A percentile compares a stretch with the other conserved stretches of the same genome.
Evolutionary conservation across 1,139 yeast genomes (phyloP).

Genomic region (Yamadazyma diospyri): DNA sequence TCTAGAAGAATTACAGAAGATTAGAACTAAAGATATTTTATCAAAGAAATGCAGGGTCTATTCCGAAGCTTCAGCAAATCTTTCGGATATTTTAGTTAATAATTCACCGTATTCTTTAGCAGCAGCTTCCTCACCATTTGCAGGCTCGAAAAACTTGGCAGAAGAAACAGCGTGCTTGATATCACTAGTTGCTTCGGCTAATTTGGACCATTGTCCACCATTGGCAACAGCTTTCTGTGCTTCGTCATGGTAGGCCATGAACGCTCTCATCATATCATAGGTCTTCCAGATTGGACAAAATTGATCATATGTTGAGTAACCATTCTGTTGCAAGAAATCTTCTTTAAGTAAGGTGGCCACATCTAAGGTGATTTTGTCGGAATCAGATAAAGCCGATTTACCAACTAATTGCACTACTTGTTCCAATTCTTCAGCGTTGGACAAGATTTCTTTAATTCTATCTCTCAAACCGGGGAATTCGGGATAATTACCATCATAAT

Average conservation of each 20-base stretch:
- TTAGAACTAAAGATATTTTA: conserved; percentile 4
- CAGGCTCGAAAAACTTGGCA: conserved; percentile 94
- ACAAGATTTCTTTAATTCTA: conserved; percentile 87
- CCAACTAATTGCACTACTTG: conserved; percentile 99
- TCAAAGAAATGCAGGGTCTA: conserved; percentile 18
- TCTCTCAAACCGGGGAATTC: conserved; percentile 89
- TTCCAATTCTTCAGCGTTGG: conserved; percentile 96
- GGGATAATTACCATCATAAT: conserved; percentile 81
- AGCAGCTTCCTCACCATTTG: conserved; percentile 79
- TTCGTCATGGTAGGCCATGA: conserved; percentile 87
- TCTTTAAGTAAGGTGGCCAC: conserved; percentile 90
- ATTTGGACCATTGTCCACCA: conserved; percentile 93
- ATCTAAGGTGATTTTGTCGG: conserved; percentile 94
- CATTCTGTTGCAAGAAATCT: conserved; percentile 98
- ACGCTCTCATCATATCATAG: conserved; percentile 94
- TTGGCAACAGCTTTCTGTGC: conserved; percentile 95
- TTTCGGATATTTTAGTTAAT: conserved; percentile 73
- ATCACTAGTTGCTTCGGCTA: conserved; percentile 82
- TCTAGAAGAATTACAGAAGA: conserved; percentile 1
- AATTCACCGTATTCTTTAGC: conserved; percentile 74
- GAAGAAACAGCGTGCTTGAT: conserved; percentile 92
- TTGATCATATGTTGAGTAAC: conserved; percentile 96
- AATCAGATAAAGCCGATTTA: conserved; percentile 93
- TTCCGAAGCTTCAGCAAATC: conserved; percentile 94
- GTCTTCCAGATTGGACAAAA: conserved; percentile 99